These are phyloP conservation scores for Trapa bicornis DNA, from an alignment of 345 rosid species.

Conservation along the genomic window DNA sequence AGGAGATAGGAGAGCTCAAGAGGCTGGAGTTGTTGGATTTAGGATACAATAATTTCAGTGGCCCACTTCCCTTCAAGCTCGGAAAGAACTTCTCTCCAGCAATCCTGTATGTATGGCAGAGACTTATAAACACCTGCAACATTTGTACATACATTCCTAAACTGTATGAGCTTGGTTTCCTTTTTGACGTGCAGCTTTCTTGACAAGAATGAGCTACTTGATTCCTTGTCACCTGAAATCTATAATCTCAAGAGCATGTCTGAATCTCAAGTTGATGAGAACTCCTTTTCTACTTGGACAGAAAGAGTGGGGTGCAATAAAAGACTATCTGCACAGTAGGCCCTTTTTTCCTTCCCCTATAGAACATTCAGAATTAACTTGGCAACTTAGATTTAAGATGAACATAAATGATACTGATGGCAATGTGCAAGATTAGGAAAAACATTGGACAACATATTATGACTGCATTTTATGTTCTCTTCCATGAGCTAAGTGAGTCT, in stretches of 20 bases:
- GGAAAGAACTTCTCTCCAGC: constrained; percentile 34
- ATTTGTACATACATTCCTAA: not conserved
- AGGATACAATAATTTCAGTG: constrained; percentile 52
- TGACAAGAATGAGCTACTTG: constrained; percentile 45
- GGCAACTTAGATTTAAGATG: too few relatives aligned
- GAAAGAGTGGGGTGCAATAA: constrained; percentile 16
- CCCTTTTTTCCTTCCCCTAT: not conserved
- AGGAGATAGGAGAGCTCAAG: constrained; percentile 37
- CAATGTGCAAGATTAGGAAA: too few relatives aligned
- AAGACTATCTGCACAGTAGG: constrained; percentile 17
- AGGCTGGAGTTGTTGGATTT: constrained; percentile 54
- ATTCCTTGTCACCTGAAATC: constrained; percentile 29
- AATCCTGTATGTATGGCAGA: constrained; percentile 39
- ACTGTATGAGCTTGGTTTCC: constrained; percentile 2
- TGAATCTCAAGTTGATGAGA: constrained; percentile 38
- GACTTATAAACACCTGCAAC: not conserved
- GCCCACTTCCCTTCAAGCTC: constrained; percentile 36
- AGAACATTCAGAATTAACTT: not conserved
- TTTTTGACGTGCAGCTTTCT: constrained; percentile 27
- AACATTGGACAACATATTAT: not conserved
- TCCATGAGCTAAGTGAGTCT: not conserved
- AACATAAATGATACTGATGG: too few relatives aligned
- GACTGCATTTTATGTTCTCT: not conserved
- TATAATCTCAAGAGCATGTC: constrained; percentile 21
- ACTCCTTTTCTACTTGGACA: constrained; percentile 19